Evolutionary conservation across 768 basidiomycete species (phyloP).

Genomic region (Naematelia encephala): DNA sequence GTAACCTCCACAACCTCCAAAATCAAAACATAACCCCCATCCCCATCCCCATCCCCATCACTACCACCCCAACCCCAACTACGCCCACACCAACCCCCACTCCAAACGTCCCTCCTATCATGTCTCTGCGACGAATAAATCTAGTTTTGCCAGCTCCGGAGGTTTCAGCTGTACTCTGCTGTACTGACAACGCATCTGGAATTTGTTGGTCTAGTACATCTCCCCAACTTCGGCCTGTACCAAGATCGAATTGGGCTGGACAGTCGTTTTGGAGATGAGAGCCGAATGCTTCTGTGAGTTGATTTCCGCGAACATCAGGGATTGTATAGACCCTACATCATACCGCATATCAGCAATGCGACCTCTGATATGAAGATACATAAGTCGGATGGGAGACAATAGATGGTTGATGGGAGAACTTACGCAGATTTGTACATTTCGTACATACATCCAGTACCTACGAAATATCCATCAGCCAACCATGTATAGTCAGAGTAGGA

Average conservation of each 20-base stretch:
- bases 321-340: conserved; percentile 34
- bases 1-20: too few relatives aligned
- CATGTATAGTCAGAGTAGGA: neutral
- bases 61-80: too few relatives aligned
- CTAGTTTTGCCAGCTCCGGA: too few relatives aligned
- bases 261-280: conserved; percentile 41
- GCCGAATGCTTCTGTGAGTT: conserved; percentile 26
- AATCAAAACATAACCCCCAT: too few relatives aligned
- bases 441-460: conserved; percentile 41
- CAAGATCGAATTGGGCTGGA: conserved; percentile 2
- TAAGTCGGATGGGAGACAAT: neutral
- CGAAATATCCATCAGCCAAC: neutral
- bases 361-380: too few relatives aligned
- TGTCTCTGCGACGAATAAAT: too few relatives aligned
- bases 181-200: conserved; percentile 31
- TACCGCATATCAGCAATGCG: neutral
- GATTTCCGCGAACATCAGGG: conserved; percentile 28
- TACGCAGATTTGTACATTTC: conserved; percentile 48
- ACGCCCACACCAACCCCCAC: too few relatives aligned
- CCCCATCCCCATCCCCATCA: too few relatives aligned
- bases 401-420: conserved; percentile 9
- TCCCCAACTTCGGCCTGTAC: conserved; percentile 27
- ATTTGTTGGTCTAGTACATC: conserved; percentile 42
- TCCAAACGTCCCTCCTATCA: too few relatives aligned
- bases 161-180: too few relatives aligned